Evolutionary conservation across 371 early-diverging fungal genomes (phyloP).

Genomic region (Vairimorpha ceranae): DNA sequence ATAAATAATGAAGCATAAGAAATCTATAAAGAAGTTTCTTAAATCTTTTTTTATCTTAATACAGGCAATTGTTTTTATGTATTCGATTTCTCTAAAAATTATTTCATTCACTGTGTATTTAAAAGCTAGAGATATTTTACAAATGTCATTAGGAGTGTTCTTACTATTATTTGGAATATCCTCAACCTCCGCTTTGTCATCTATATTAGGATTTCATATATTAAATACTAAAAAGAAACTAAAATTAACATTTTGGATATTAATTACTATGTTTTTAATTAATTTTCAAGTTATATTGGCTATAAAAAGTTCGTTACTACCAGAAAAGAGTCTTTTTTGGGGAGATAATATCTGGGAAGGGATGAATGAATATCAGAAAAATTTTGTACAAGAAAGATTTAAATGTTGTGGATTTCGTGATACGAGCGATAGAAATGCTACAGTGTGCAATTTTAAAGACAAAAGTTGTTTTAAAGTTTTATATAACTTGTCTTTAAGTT

Average conservation of each 20-base stretch:
- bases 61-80: constrained; percentile 15
- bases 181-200: not conserved
- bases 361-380: constrained; percentile 19
- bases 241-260: constrained; percentile 16
- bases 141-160: not conserved
- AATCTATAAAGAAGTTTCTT: constrained; percentile 20
- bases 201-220: constrained; percentile 9
- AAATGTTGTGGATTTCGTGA: constrained; percentile 47
- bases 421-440: constrained; percentile 15
- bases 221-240: constrained; percentile 10
- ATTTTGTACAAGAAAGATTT: constrained; percentile 41
- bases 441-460: constrained; percentile 8
- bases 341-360: constrained; percentile 23
- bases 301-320: constrained; percentile 7
- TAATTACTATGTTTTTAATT: constrained; percentile 11
- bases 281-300: constrained; percentile 34
- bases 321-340: constrained; percentile 30
- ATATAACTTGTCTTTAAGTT: not conserved
- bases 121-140: constrained; percentile 4
- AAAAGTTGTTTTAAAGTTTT: constrained; percentile 10
- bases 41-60: constrained; percentile 25
- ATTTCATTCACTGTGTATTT: constrained; percentile 13
- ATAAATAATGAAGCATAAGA: constrained; percentile 26
- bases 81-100: constrained; percentile 1
- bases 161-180: not conserved